Percentiles rank a stretch among this genome's conserved stretches.
Conservation (phyloP, 139 green algal species). For the Tetradesmus lagerheimii region DNA sequence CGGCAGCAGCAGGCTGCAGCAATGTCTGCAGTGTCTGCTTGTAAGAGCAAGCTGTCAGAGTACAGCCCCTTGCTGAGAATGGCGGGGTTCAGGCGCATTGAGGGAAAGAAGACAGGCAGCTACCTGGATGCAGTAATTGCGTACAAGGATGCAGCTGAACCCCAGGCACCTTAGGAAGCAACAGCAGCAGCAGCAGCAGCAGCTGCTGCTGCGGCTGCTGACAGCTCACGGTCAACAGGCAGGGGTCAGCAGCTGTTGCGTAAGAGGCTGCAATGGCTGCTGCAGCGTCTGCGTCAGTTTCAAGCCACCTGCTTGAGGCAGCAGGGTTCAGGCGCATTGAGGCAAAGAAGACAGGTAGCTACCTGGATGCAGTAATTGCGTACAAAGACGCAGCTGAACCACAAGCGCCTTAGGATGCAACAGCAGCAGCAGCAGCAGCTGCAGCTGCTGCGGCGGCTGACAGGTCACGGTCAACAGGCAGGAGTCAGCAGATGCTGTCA, state of each 20-base stretch:
- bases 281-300: too few species aligned
- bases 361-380: constrained; percentile 58
- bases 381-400: neutral
- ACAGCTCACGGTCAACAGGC: too few species aligned
- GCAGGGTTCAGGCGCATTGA: constrained; percentile 39
- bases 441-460: too few species aligned
- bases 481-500: too few species aligned
- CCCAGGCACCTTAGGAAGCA: neutral
- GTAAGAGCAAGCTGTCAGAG: constrained; percentile 45
- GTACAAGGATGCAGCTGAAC: constrained; percentile 5
- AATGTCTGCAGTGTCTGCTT: constrained; percentile 2
- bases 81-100: constrained; percentile 31
- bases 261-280: too few species aligned
- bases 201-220: too few species aligned
- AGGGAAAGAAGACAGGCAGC: constrained; percentile 43
- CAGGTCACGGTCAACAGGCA: too few species aligned
- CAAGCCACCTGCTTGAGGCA: constrained; percentile 29
- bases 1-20: neutral
- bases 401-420: too few species aligned
- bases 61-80: constrained; percentile 46
- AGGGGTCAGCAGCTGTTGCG: too few species aligned
- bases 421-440: neutral
- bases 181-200: neutral
- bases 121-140: constrained; percentile 60
- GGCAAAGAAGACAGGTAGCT: constrained; percentile 47